These are phyloP conservation scores for Yamadazyma sp. DNA, from an alignment of 1,139 yeast species.

Conservation along the genomic window DNA sequence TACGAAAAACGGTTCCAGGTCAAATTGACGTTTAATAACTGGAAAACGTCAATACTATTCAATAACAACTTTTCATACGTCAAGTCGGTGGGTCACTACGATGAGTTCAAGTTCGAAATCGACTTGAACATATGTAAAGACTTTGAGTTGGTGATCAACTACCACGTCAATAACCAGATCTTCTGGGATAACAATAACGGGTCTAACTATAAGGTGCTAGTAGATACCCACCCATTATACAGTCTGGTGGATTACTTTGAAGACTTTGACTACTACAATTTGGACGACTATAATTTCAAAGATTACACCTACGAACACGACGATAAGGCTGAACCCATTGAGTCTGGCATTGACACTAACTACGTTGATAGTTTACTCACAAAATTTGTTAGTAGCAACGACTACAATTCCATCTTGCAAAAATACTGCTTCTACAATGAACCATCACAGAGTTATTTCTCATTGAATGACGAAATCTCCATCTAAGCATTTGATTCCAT, in stretches of 20 bases:
- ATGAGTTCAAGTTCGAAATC: slow-evolving; percentile 40
- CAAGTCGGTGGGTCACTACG: slow-evolving; percentile 29
- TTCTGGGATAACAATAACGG: slow-evolving; percentile 39
- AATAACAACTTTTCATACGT: slow-evolving; percentile 25
- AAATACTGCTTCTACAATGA: slow-evolving; percentile 15
- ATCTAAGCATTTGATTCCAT: slow-evolving; percentile 5
- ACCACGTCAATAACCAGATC: slow-evolving; percentile 18
- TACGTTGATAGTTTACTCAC: slow-evolving; percentile 11
- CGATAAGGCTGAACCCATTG: not conserved
- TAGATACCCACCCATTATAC: slow-evolving; percentile 11
- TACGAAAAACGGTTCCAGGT: slow-evolving; percentile 37
- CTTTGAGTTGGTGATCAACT: slow-evolving; percentile 30
- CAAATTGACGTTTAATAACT: slow-evolving; percentile 38
- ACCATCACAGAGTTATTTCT: slow-evolving; percentile 14
- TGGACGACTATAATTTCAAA: slow-evolving; percentile 4
- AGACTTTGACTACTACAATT: slow-evolving; percentile 7
- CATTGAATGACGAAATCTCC: slow-evolving; percentile 14
- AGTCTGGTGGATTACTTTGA: slow-evolving; percentile 5
- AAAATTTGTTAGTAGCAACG: slow-evolving; percentile 8
- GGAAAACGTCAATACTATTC: slow-evolving; percentile 35
- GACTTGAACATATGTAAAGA: slow-evolving; percentile 22
- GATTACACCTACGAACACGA: not conserved
- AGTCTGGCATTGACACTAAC: slow-evolving; percentile 8
- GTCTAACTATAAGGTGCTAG: slow-evolving; percentile 28
- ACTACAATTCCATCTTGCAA: slow-evolving; percentile 13